Evolutionary conservation across 2,329 filamentous ascomycete genomes (phyloP), one percentile per base, ranked within the genome.

Genomic region (Arthrinium puccinioides): DNA sequence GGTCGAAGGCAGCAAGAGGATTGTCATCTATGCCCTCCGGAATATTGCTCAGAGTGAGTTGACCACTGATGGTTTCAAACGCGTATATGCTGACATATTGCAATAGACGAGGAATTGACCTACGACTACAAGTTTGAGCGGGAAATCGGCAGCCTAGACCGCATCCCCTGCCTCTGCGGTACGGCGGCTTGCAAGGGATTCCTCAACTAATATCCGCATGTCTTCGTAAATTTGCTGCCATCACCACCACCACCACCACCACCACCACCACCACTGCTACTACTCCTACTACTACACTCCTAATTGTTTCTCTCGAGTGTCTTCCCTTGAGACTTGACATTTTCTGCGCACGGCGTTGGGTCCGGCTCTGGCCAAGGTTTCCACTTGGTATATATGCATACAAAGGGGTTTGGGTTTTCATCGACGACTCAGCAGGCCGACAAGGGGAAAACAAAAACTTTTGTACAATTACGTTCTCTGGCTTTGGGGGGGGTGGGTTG

Each of bases 101-200:
- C 35, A 37, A 44, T 56, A 98, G 92, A 96, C 60, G 92, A 98
- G 66, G 92, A 98, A 70, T 80, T 98, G 60, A 98, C 92, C 3
- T 98, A 98, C 68, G 92, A 98, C 69, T 98, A 98, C 76, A 98
- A 98, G 64, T 98, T 98, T 61, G 92, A 98, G 69, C 85, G 92
- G 52, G 92, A 98, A 64, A 87, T 94, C 55, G 88, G 88, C 54
- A 94, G 87, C 50, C 78, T 88, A 45, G 92, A 98, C 62, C 87
- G 92, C 46, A 96, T 98, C 52, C 92, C 92, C 35, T 98, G 92
- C 69, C 80, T 98, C 35, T 98, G 92, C 62, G 92, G 92, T 42
- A 96, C 90, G 29, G 80, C 89, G 21, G 88, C 87, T 32, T 98
- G 92, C 71, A 98, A 98, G 72, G 92, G 92, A 46, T 98, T 97